These are phyloP conservation scores for slime mould (Dictyostelium discoideum) DNA, from an alignment of 78 protist genomes.

Conservation along the genomic window dicty_2.7 NC_007090.3:3152001-3152500, in stretches of 20 bases:
- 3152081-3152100: constrained; percentile 86
- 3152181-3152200: constrained; percentile 44
- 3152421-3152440: constrained; percentile 68
- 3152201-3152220: constrained; percentile 82
- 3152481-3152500: constrained; percentile 64
- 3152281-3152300: constrained; percentile 81
- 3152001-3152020: constrained; percentile 32
- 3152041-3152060: constrained; percentile 85
- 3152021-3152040: constrained; percentile 86
- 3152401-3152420: constrained; percentile 74
- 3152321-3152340: constrained; percentile 82
- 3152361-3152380: constrained; percentile 39
- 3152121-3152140: constrained; percentile 65
- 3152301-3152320: constrained; percentile 85
- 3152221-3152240: constrained; percentile 96
- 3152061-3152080: constrained; percentile 86
- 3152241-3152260: constrained; percentile 88
- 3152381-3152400: constrained; percentile 69
- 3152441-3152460: constrained; percentile 49
- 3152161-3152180: constrained; percentile 85
- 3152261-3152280: constrained; percentile 43
- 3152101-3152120: constrained; percentile 77
- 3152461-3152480: constrained; percentile 52
- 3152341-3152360: constrained; percentile 58
- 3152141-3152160: constrained; percentile 79